Conservation (phyloP, 306 rosid species). For the Clitoria ternatea region DNA sequence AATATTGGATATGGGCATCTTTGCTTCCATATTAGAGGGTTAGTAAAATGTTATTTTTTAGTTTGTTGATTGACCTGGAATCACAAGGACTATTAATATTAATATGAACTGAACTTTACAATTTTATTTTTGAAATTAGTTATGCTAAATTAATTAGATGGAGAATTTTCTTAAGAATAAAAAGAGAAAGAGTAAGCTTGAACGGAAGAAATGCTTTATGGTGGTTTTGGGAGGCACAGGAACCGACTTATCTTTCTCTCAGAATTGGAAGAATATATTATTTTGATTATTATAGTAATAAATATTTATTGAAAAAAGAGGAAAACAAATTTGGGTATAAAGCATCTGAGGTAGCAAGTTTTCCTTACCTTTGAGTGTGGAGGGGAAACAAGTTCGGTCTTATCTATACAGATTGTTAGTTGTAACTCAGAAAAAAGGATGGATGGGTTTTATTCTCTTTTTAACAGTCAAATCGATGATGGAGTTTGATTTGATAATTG, state of each 20-base stretch:
- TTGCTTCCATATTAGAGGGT: too few relatives aligned
- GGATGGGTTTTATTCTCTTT: slow-evolving; percentile 28
- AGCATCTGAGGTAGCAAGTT: slow-evolving; percentile 14
- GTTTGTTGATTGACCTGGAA: too few relatives aligned
- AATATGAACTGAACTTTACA: too few relatives aligned
- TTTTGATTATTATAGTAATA: slow-evolving; percentile 2
- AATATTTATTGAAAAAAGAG: slow-evolving; percentile 10
- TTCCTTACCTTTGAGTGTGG: slow-evolving; percentile 26
- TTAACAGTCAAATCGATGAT: slow-evolving; percentile 38
- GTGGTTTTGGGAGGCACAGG: slow-evolving; percentile 23
- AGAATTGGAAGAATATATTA: neutral
- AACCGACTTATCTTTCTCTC: slow-evolving; percentile 26
- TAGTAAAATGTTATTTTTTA: too few relatives aligned
- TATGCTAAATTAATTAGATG: too few relatives aligned
- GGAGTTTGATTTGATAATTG: slow-evolving; percentile 22
- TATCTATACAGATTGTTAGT: slow-evolving; percentile 20
- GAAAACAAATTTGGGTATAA: slow-evolving; percentile 14
- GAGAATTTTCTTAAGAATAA: neutral
- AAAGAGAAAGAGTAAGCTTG: slow-evolving; percentile 14
- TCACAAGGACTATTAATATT: too few relatives aligned
- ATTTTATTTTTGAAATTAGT: too few relatives aligned
- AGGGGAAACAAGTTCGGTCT: slow-evolving; percentile 28
- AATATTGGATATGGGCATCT: too few relatives aligned
- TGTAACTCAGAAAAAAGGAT: slow-evolving; percentile 15
- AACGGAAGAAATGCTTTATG: slow-evolving; percentile 27